Base-by-base conservation (phyloP, 108 stramenopile genomes). In the Fragilaria radians region DNA sequence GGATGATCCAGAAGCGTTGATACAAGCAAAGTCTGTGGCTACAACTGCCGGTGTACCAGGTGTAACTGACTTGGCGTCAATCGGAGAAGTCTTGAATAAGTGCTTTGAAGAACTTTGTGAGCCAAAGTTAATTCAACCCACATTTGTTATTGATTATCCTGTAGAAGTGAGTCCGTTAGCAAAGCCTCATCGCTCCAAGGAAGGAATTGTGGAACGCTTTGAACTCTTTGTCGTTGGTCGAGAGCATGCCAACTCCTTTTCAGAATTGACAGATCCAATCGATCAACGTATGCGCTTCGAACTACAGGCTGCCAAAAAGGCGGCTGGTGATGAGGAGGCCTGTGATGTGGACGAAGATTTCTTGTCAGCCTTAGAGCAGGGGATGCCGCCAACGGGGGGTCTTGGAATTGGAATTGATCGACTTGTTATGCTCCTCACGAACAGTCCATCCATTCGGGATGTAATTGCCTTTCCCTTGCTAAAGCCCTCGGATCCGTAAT, bases 381-480 rank as follows among this genome's bases (percentile, higher is more conserved):
- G 99, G 30, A 91, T 99, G 94, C 99, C 99, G 5, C 99, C 99
- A 24, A 97, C 99, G 0, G 99, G 91, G 28, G 99, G 99, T 36
- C 72, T 96, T 32, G 99, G 99, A 9, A 97, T 99, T 65, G 99
- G 99, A 22, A 93, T 99, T 62, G 99, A 99, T 70, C 89, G 99
- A 29, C 72, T 89, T 58, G 85, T 97, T 23, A 99, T 99, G 99
- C 78, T 99, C 34, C 73, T 99, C 61, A 95, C 97, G 17, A 94
- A 96, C 50, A 75, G 93, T n/a, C 84, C 93, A 17, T 86, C 89
- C 27, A 98, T 99, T 66, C 88, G 97, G 19, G 99, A 99, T 71
- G 97, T 99, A 36, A 96, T 99, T 65, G 95, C 95, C 7, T 99
- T 99, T 62, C 99, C 99, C 26, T 76, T 98, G 45, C 73, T 94